Percentiles rank a stretch among this genome's conserved stretches.
phyloP scores from a whole-genome alignment of 176 grass and related monocot species.

The Paspalum vaginatum region DNA sequence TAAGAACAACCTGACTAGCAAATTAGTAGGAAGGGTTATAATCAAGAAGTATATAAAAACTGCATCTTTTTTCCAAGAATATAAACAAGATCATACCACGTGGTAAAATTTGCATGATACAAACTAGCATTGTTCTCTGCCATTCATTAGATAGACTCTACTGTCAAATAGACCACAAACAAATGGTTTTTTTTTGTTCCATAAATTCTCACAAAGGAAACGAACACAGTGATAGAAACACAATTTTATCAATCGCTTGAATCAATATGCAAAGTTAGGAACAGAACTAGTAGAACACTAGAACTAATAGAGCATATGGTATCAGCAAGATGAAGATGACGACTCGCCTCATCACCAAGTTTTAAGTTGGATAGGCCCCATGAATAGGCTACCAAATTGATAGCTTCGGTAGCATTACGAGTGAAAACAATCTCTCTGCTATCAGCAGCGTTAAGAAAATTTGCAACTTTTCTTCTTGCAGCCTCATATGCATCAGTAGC shows the following conservation, averaged over 20 bases:
- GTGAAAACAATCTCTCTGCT: constrained; percentile 95
- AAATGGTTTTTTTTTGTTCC: neutral
- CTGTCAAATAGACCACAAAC: constrained; percentile 16
- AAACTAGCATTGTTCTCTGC: constrained; percentile 18
- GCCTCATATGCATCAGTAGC: constrained; percentile 91
- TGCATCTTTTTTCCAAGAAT: constrained; percentile 14
- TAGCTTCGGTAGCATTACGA: constrained; percentile 94
- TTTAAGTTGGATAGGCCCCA: constrained; percentile 89
- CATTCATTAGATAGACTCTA: constrained; percentile 28
- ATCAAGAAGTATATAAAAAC: constrained; percentile 14
- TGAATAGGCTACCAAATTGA: constrained; percentile 93
- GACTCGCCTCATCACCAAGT: constrained; percentile 72
- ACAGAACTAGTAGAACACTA: constrained; percentile 10
- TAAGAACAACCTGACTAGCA: constrained; percentile 70
- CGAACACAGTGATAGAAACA: neutral
- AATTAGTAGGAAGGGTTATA: constrained; percentile 20
- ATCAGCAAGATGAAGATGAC: constrained; percentile 13
- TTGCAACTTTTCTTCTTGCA: constrained; percentile 94
- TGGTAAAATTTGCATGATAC: neutral
- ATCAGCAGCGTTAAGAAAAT: constrained; percentile 77
- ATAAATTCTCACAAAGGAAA: neutral
- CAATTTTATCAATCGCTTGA: neutral
- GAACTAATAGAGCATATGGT: neutral
- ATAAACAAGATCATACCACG: neutral
- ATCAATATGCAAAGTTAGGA: neutral